A percentile compares a stretch with the other conserved stretches of the same genome.
Conservation (phyloP, 306 rosid species). For the Quercus agrifolia region DNA sequence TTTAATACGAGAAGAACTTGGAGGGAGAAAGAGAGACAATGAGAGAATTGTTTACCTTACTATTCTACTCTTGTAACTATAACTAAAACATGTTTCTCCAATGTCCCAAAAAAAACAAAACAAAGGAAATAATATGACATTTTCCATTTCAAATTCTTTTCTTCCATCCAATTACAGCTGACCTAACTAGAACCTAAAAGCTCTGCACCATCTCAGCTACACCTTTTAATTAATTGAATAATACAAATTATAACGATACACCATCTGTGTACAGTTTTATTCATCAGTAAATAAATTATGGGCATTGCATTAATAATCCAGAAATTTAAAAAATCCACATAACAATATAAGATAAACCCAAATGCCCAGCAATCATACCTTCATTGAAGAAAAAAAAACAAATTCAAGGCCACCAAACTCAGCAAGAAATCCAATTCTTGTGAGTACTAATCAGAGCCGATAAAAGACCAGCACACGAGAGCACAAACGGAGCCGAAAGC, state of each 20-base stretch:
- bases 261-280: neutral
- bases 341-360: neutral
- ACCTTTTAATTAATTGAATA: neutral
- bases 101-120: neutral
- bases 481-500: slow-evolving; percentile 48
- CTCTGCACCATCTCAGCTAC: no score
- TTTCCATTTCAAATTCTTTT: neutral
- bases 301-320: neutral
- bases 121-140: neutral
- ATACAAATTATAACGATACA: neutral
- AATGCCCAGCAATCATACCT: slow-evolving; percentile 12
- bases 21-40: no score
- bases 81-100: no score
- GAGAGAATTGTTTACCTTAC: no score
- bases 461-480: slow-evolving; percentile 65
- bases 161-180: neutral
- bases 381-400: neutral
- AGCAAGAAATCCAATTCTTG: slow-evolving; percentile 88
- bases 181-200: neutral
- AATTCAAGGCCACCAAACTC: slow-evolving; percentile 1
- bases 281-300: neutral
- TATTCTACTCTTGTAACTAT: no score
- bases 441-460: slow-evolving; percentile 85
- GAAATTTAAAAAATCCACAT: neutral
- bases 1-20: no score